Evolutionary conservation across 768 basidiomycete genomes (phyloP).

Genomic region (Russula virescens): DNA sequence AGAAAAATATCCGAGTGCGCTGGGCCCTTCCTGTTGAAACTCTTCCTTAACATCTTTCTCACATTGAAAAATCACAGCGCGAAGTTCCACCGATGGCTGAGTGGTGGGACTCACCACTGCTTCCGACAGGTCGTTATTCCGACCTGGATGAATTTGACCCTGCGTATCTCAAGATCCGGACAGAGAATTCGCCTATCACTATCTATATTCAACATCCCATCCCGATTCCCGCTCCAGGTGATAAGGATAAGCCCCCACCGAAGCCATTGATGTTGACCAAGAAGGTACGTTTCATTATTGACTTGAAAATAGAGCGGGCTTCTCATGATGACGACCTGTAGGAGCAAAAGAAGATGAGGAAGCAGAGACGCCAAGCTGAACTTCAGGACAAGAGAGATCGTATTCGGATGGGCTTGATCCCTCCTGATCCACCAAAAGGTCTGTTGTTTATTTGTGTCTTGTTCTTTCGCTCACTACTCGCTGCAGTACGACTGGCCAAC

Average conservation of each 20-base stretch:
- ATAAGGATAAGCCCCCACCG: slow-evolving; percentile 70
- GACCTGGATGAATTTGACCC: slow-evolving; percentile 56
- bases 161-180: slow-evolving; percentile 57
- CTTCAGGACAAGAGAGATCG: slow-evolving; percentile 92
- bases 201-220: slow-evolving; percentile 96
- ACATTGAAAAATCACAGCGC: slow-evolving; percentile 42
- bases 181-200: slow-evolving; percentile 68
- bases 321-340: slow-evolving; percentile 22
- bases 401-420: slow-evolving; percentile 91
- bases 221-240: slow-evolving; percentile 85
- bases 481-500: slow-evolving; percentile 83
- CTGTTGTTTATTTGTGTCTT: slow-evolving; percentile 18
- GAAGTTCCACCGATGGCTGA: slow-evolving; percentile 84
- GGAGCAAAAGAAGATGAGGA: slow-evolving; percentile 98
- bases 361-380: slow-evolving; percentile 79
- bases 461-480: slow-evolving; percentile 9
- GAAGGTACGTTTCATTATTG: slow-evolving; percentile 46
- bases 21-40: background rate
- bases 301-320: background rate
- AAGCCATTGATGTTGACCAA: slow-evolving; percentile 91
- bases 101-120: slow-evolving; percentile 93
- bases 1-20: slow-evolving; percentile 80
- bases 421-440: slow-evolving; percentile 96
- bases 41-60: background rate
- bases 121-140: slow-evolving; percentile 75